phyloP scores from a whole-genome alignment of 31 red algal species.

The Odonthalia washingtoniensis region DNA sequence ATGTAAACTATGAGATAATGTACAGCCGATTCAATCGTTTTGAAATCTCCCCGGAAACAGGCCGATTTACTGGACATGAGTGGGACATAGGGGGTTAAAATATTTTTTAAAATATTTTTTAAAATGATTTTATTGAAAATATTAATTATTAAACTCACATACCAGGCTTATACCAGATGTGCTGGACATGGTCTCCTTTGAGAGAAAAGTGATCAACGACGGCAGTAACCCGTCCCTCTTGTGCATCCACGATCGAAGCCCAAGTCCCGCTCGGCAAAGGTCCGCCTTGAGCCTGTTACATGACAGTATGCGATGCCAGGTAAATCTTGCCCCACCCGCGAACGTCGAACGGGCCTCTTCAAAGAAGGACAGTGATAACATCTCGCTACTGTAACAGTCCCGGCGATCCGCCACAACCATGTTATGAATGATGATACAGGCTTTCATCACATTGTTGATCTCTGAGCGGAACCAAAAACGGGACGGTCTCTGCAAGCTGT shows the following conservation, averaged over 20 bases:
- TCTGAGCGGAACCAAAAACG: constrained; percentile 24
- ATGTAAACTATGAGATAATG: too few relatives aligned
- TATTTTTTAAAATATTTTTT: too few relatives aligned
- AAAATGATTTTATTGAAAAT: too few relatives aligned
- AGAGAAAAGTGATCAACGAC: too few relatives aligned
- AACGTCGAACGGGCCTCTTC: not conserved
- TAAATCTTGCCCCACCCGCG: not conserved
- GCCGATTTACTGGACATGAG: too few relatives aligned
- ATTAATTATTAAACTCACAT: too few relatives aligned
- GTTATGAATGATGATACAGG: too few relatives aligned
- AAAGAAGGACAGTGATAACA: not conserved
- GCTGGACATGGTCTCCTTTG: not conserved
- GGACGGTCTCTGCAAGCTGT: constrained; percentile 27
- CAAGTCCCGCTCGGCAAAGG: not conserved
- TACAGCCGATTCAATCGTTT: too few relatives aligned
- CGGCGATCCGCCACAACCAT: constrained; percentile 17
- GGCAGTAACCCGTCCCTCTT: not conserved
- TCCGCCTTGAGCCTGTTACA: not conserved
- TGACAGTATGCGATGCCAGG: not conserved
- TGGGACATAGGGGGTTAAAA: too few relatives aligned
- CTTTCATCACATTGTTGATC: constrained; percentile 28
- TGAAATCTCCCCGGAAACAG: too few relatives aligned
- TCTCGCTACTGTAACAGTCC: not conserved
- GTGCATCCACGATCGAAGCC: not conserved
- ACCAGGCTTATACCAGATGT: not conserved